A percentile compares a stretch with the other conserved stretches of the same genome.
phyloP scores from a whole-genome alignment of 352 stramenopile species.

The Globisporangium alternatum region DNA sequence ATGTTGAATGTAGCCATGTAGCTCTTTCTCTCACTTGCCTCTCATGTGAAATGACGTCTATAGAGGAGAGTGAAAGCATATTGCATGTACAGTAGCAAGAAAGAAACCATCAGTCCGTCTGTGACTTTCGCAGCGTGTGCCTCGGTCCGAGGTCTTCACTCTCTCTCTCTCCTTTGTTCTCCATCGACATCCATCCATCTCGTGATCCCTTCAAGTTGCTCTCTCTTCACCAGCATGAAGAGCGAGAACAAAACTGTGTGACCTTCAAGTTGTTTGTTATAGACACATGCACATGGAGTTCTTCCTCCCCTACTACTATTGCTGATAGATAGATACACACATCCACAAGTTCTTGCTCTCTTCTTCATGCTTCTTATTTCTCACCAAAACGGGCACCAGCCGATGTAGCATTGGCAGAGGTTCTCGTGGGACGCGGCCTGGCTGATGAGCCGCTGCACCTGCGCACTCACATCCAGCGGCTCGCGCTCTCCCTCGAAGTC shows the following conservation, averaged over 20 bases:
- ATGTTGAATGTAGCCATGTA: constrained; percentile 1
- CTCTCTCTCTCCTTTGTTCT: too few species aligned
- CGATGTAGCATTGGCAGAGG: constrained; percentile 98
- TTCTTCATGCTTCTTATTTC: background rate
- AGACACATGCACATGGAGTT: too few species aligned
- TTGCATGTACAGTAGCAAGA: background rate
- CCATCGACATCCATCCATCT: too few species aligned
- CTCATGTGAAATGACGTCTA: background rate
- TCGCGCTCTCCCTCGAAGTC: constrained; percentile 92
- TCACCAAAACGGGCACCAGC: constrained; percentile 95
- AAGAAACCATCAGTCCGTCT: too few species aligned
- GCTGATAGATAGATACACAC: constrained; percentile 7
- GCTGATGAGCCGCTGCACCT: constrained; percentile 96
- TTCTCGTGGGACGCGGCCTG: constrained; percentile 99
- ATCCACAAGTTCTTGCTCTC: too few species aligned
- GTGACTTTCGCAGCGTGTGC: too few species aligned
- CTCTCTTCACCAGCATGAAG: too few species aligned
- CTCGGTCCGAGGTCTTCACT: too few species aligned
- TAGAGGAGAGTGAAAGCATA: background rate
- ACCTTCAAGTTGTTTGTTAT: too few species aligned
- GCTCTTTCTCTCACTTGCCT: background rate
- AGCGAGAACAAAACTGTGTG: too few species aligned
- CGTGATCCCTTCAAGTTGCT: too few species aligned
- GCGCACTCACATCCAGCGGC: constrained; percentile 69
- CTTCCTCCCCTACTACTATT: background rate